Evolutionary conservation across 345 rosid species (phyloP).

Genomic region (Salix brachista): DNA sequence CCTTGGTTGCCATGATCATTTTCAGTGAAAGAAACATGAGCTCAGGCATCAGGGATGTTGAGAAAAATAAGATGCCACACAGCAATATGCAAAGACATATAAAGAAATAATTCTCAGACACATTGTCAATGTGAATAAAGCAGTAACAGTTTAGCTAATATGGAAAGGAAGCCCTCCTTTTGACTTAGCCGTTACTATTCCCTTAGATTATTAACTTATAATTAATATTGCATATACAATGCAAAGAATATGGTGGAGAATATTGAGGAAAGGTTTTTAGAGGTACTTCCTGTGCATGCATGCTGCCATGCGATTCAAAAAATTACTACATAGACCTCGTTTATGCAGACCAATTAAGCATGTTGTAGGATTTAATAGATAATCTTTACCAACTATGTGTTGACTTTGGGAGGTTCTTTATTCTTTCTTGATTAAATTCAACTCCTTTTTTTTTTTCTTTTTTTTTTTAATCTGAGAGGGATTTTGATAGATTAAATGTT

Average conservation of each 20-base stretch:
- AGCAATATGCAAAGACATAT: not conserved
- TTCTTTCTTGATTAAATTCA: no score
- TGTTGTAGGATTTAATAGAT: no score
- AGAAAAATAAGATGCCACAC: not conserved
- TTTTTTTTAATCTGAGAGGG: not conserved
- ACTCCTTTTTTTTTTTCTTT: not conserved
- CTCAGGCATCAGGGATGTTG: not conserved
- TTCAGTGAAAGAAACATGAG: not conserved
- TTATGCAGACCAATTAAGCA: not conserved
- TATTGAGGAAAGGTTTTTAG: not conserved
- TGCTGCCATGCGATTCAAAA: not conserved
- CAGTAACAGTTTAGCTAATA: not conserved
- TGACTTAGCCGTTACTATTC: conserved; percentile 6
- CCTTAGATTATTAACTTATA: not conserved
- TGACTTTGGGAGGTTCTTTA: no score
- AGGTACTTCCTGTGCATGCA: not conserved
- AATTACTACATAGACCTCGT: not conserved
- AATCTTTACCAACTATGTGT: no score
- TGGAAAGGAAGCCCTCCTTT: not conserved
- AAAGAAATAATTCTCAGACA: not conserved
- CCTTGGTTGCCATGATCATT: conserved; percentile 17
- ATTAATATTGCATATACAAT: not conserved
- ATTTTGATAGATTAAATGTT: not conserved
- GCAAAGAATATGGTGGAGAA: not conserved
- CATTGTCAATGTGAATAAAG: conserved; percentile 30